Conservation (phyloP, 495 filamentous ascomycete genomes). For the Penicillium verhagenii region DNA sequence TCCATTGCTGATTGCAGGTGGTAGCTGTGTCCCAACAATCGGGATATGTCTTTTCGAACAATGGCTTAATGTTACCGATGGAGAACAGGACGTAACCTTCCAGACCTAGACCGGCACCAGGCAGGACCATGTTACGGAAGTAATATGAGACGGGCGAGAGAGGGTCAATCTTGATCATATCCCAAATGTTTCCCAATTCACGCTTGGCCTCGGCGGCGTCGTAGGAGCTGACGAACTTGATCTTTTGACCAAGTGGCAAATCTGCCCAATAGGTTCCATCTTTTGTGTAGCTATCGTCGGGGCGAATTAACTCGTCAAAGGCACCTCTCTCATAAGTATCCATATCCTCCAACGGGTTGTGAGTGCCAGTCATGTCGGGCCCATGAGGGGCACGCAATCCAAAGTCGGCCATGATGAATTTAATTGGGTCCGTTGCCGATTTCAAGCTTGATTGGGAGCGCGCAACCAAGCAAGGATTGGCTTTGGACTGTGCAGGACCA, state of each 20-base stretch:
- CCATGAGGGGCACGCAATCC: conserved; percentile 55
- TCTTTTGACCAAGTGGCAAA: conserved; percentile 60
- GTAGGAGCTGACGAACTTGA: conserved; percentile 68
- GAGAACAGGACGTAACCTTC: conserved; percentile 95
- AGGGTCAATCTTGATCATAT: conserved; percentile 78
- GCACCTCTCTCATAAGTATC: conserved; percentile 64
- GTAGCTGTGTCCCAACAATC: conserved; percentile 66
- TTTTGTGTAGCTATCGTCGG: conserved; percentile 76
- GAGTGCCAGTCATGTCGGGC: conserved; percentile 52
- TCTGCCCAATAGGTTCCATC: conserved; percentile 93
- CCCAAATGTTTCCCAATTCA: conserved; percentile 65
- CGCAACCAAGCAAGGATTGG: conserved; percentile 5
- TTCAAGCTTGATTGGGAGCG: neutral
- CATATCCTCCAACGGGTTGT: conserved; percentile 54
- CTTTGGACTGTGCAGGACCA: neutral
- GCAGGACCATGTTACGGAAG: conserved; percentile 81
- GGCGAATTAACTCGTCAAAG: conserved; percentile 71
- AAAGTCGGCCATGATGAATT: conserved; percentile 49
- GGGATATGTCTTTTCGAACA: conserved; percentile 68
- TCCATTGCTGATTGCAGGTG: conserved; percentile 71
- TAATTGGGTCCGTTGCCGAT: no score
- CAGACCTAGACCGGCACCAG: conserved; percentile 81
- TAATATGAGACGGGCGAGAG: conserved; percentile 79
- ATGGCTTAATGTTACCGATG: conserved; percentile 80
- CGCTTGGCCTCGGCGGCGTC: conserved; percentile 61